phyloP scores from a whole-genome alignment of 2,329 filamentous ascomycete genomes.

The Nemania sp. region DNA sequence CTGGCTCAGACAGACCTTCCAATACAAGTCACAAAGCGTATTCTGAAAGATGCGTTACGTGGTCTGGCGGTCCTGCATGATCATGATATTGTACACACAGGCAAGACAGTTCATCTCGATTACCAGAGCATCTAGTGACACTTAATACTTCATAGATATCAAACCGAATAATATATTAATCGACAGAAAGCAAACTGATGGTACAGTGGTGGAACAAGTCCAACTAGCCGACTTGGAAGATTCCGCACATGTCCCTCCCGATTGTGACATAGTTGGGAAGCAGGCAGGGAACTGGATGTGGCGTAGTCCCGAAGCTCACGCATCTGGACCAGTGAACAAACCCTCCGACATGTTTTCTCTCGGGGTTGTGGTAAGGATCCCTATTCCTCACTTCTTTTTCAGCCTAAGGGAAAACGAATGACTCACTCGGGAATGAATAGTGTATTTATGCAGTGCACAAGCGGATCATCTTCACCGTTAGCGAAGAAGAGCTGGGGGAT shows the following conservation, averaged over 20 bases:
- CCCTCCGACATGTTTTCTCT: constrained; percentile 16
- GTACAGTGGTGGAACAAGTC: constrained; percentile 5
- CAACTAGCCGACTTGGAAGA: constrained; percentile 14
- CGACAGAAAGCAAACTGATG: constrained; percentile 3
- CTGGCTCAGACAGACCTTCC: constrained; percentile 9
- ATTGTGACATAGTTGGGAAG: constrained; percentile 12
- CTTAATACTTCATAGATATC: constrained; percentile 3
- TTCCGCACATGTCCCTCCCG: constrained; percentile 10
- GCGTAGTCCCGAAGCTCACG: constrained; percentile 14
- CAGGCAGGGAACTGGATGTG: constrained; percentile 14
- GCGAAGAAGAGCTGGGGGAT: constrained; percentile 13
- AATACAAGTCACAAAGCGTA: constrained; percentile 8
- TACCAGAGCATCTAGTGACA: background rate
- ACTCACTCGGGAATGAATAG: constrained; percentile 8
- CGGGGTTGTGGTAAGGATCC: constrained; percentile 9
- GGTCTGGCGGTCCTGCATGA: constrained; percentile 9
- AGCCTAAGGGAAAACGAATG: background rate
- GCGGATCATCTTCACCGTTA: constrained; percentile 4
- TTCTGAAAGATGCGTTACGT: constrained; percentile 14
- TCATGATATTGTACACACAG: constrained; percentile 13
- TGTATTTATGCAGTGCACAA: constrained; percentile 14
- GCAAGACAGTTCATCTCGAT: background rate
- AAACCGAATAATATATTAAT: constrained; percentile 13
- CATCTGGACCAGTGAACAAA: constrained; percentile 13
- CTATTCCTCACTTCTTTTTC: constrained; percentile 1